Evolutionary conservation across 305 asterid species (phyloP).

Genomic region (Fraxinus nigra): DNA sequence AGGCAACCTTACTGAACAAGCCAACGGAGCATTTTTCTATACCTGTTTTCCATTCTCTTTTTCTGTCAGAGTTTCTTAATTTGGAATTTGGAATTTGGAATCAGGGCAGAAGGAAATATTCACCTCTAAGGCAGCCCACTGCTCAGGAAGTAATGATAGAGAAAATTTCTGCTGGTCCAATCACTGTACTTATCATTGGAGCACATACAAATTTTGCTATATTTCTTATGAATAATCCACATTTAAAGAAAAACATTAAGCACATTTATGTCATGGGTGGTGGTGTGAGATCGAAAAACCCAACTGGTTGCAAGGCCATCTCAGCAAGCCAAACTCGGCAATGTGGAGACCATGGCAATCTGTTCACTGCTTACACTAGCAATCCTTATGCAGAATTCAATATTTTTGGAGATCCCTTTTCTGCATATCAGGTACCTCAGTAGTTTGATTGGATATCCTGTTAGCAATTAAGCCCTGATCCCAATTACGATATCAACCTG

Average conservation of each 20-base stretch:
- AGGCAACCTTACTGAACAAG: not conserved
- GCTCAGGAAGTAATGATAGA: slow-evolving; percentile 72
- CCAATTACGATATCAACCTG: not conserved
- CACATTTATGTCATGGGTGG: slow-evolving; percentile 90
- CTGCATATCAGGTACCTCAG: slow-evolving; percentile 78
- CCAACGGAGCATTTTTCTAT: not conserved
- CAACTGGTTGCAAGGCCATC: slow-evolving; percentile 60
- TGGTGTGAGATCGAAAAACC: slow-evolving; percentile 64
- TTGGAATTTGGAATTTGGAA: not conserved
- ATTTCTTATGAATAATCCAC: slow-evolving; percentile 69
- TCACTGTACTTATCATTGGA: slow-evolving; percentile 57
- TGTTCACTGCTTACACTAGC: slow-evolving; percentile 59
- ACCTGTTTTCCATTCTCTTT: not conserved
- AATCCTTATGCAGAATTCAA: slow-evolving; percentile 87
- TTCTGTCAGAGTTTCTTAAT: not conserved
- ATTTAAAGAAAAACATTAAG: slow-evolving; percentile 61
- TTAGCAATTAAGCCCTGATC: not conserved
- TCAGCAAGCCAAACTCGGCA: slow-evolving; percentile 54
- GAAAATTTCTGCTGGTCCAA: slow-evolving; percentile 66
- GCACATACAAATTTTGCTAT: slow-evolving; percentile 60
- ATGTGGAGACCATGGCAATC: slow-evolving; percentile 69
- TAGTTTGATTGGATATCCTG: not conserved
- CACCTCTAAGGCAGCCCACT: slow-evolving; percentile 72
- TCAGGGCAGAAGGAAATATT: slow-evolving; percentile 69
- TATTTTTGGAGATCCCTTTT: slow-evolving; percentile 83